phyloP scores from a whole-genome alignment of 108 stramenopile species.

The Conticribra guillardii region DNA sequence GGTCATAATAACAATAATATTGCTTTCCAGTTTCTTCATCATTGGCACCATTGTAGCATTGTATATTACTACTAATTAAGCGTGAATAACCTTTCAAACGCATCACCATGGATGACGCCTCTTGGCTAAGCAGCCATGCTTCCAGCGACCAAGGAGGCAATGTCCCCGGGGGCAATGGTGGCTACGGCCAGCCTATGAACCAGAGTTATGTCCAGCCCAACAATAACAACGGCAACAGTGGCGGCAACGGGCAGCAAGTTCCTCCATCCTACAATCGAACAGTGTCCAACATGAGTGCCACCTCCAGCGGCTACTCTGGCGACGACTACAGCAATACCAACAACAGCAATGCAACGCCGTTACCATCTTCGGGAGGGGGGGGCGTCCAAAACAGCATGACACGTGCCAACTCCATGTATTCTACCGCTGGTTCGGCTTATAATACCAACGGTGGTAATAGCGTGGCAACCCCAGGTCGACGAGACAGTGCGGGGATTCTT shows the following conservation, averaged over 20 bases:
- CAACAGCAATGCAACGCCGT: background rate
- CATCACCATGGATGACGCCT: background rate
- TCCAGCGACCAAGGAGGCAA: background rate
- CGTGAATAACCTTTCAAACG: no score
- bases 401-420: background rate
- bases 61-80: no score
- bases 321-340: background rate
- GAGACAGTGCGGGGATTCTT: slow-evolving; percentile 27
- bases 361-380: background rate
- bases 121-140: background rate
- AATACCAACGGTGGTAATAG: background rate
- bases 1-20: no score
- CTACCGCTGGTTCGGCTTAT: background rate
- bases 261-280: background rate
- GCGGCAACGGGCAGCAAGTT: background rate
- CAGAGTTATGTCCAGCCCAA: background rate
- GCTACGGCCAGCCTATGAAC: background rate
- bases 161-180: background rate
- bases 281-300: background rate
- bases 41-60: no score
- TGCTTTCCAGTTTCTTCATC: no score
- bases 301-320: background rate
- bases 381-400: background rate
- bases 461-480: background rate
- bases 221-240: slow-evolving; percentile 8